Percentiles rank a stretch among this genome's conserved stretches.
These are phyloP conservation scores for Pilaira anomala DNA, from an alignment of 192 early-diverging fungal species.

Conservation along the genomic window DNA sequence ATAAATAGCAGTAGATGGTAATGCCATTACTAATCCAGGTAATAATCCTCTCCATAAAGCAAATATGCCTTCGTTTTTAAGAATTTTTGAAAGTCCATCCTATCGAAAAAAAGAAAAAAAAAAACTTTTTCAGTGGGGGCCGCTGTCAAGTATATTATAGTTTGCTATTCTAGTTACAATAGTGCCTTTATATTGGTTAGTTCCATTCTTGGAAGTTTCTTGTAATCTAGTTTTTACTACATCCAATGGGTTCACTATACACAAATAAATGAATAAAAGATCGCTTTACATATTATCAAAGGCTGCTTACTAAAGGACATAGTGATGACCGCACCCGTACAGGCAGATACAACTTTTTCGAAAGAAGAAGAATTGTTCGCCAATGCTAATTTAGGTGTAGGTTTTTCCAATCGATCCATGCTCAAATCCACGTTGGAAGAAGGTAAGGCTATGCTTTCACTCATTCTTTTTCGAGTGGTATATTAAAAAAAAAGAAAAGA, in stretches of 20 bases:
- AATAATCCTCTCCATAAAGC: conserved; percentile 85
- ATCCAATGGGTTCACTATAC: conserved; percentile 81
- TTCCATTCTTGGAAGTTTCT: conserved; percentile 19
- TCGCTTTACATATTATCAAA: neutral
- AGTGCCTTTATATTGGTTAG: neutral
- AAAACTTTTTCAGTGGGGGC: no score
- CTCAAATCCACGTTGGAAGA: no score
- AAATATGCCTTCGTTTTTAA: conserved; percentile 71
- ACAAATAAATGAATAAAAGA: conserved; percentile 9
- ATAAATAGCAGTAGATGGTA: conserved; percentile 90
- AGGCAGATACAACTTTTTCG: conserved; percentile 79
- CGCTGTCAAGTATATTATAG: conserved; percentile 3
- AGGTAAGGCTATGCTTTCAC: no score
- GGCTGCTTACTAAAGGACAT: conserved; percentile 65
- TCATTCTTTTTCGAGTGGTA: no score
- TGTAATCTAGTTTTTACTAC: conserved; percentile 88
- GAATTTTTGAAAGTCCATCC: conserved; percentile 77
- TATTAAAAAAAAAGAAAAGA: no score
- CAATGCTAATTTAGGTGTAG: no score
- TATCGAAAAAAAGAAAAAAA: conserved; percentile 21
- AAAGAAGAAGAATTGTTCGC: conserved; percentile 32
- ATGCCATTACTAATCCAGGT: conserved; percentile 85
- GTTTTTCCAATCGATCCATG: no score
- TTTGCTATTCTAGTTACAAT: conserved; percentile 5
- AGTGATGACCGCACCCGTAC: conserved; percentile 77